Conservation (phyloP, 2,329 filamentous ascomycete species). For the Talaromyces amestolkiae region DNA sequence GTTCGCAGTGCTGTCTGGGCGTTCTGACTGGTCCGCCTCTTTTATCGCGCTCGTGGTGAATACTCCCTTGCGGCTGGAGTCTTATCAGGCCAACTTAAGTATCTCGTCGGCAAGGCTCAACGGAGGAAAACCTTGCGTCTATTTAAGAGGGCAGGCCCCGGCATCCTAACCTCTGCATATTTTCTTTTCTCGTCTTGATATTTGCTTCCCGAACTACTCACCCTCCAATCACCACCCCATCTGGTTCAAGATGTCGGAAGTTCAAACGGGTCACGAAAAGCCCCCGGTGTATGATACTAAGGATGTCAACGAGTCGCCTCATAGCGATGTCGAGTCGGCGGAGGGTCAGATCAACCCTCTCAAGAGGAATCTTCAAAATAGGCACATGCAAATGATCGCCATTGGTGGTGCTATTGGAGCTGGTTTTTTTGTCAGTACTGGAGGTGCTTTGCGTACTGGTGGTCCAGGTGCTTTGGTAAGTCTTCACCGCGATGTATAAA, state of each 20-base stretch:
- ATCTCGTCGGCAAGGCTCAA: background rate
- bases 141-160: slow-evolving; percentile 5
- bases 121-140: background rate
- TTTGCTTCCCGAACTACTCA: background rate
- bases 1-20: background rate
- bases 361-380: slow-evolving; percentile 30
- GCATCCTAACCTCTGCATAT: background rate
- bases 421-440: slow-evolving; percentile 44
- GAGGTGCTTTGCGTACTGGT: slow-evolving; percentile 35
- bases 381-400: slow-evolving; percentile 36
- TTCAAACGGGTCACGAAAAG: slow-evolving; percentile 2
- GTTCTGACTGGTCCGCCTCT: background rate
- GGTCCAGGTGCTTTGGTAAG: slow-evolving; percentile 36
- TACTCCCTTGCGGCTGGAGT: slow-evolving; percentile 10
- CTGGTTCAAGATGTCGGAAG: slow-evolving; percentile 13
- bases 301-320: slow-evolving; percentile 11
- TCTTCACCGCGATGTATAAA: background rate
- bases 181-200: background rate
- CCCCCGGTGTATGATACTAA: slow-evolving; percentile 9
- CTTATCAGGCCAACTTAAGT: background rate
- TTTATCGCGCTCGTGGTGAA: background rate
- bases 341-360: slow-evolving; percentile 26
- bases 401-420: slow-evolving; percentile 38
- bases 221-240: background rate
- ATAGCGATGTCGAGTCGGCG: slow-evolving; percentile 2